Conservation (phyloP, 495 filamentous ascomycete genomes). For the Neurospora sp. region DNA sequence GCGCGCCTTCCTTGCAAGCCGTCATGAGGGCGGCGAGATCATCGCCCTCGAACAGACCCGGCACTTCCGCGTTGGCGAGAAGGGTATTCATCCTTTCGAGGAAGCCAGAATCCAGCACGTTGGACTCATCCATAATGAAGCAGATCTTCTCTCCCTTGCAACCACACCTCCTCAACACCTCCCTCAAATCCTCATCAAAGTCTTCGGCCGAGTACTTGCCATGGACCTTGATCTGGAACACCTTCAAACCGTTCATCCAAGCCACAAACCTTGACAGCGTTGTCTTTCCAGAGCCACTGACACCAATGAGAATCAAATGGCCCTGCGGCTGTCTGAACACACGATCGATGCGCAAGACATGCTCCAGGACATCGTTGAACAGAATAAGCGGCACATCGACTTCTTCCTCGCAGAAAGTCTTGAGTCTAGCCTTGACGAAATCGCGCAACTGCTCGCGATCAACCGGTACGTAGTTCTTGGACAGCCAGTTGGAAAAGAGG, state of each 20-base stretch:
- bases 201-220: conserved; percentile 97
- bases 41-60: conserved; percentile 95
- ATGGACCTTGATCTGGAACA: conserved; percentile 99
- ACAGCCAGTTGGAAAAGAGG: conserved; percentile 98
- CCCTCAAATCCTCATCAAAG: conserved; percentile 94
- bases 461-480: conserved; percentile 94
- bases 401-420: conserved; percentile 98
- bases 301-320: conserved; percentile 95
- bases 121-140: conserved; percentile 99
- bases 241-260: conserved; percentile 99
- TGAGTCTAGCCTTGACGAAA: conserved; percentile 93
- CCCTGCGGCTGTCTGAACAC: conserved; percentile 98
- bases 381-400: conserved; percentile 95
- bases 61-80: conserved; percentile 94
- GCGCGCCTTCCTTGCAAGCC: conserved; percentile 93
- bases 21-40: conserved; percentile 96
- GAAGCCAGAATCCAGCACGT: conserved; percentile 97
- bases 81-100: conserved; percentile 98
- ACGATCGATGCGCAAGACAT: conserved; percentile 94
- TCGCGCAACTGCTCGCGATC: conserved; percentile 88
- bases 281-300: conserved; percentile 96
- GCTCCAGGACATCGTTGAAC: conserved; percentile 97
- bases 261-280: conserved; percentile 95
- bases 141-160: conserved; percentile 99
- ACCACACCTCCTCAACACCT: conserved; percentile 83